Evolutionary conservation across 257 asterid genomes (phyloP), one percentile per base, ranked within the genome.

Genomic region (Solanum paucissectum): DNA sequence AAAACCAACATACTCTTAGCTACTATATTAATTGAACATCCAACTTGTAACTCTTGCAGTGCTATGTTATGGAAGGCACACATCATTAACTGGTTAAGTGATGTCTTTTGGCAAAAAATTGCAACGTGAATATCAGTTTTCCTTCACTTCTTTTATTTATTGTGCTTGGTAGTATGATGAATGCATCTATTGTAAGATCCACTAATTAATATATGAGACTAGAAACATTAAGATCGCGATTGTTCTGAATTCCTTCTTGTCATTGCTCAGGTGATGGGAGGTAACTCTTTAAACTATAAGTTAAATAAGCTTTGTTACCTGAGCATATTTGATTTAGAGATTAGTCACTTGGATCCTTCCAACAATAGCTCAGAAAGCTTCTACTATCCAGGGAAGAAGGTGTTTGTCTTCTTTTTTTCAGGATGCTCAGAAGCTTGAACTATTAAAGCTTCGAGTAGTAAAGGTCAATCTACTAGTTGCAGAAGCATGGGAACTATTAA

Each of bases 371-470:
- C 83, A 12, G 92, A 83, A 13, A 90, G 79, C 60, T 75, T 87
- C 90, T 92, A 83, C 90, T 91, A 81, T 90, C 93, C 66, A 83
- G 36, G 68, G 93, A 93, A 90, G 95, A 93, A 90, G 76, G 75
- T 71, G 4, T 36, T 6, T 6, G 6, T 36, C 6, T 36, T 36
- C 1, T 36, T 89, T 89, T 33, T 68, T 94, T 86, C 86, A 88
- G 73, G 98, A 96, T 77, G 91, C 88, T 87, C 92, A 87, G 90
- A 93, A 91, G 64, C 88, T 94, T 10, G 90, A 94, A 90, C 60
- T 88, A 11, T 81, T 44, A 44, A 44, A 44, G 49, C 49, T 44
- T 44, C 4, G 49, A 44, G 49, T 44, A 44, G 49, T 93, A 64
- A 91, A 72, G 60, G 3, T 8, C 21, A 49, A 49, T 49, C 60